phyloP scores from a whole-genome alignment of 2,329 filamentous ascomycete species.

The Cercospora sojina region DNA sequence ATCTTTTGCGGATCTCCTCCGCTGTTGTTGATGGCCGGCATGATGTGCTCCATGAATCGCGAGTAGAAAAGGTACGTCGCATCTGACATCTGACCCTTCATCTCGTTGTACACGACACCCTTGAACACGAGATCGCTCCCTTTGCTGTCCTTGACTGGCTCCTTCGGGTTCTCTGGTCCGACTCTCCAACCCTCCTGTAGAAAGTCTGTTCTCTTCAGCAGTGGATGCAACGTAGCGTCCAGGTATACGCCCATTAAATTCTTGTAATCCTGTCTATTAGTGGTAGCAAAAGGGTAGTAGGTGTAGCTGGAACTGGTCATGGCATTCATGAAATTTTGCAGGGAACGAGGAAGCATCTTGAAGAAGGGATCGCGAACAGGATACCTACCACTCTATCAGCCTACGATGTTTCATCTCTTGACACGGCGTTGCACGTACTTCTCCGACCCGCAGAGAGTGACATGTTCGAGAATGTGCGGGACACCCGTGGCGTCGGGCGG shows the following conservation, averaged over 20 bases:
- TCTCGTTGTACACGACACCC: slow-evolving; percentile 98
- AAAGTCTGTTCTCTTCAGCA: slow-evolving; percentile 89
- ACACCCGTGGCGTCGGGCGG: slow-evolving; percentile 94
- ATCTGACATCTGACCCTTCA: slow-evolving; percentile 99
- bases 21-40: slow-evolving; percentile 92
- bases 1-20: slow-evolving; percentile 96
- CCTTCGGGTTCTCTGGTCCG: slow-evolving; percentile 79
- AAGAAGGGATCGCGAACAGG: slow-evolving; percentile 99
- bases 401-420: slow-evolving; percentile 9
- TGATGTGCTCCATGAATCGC: slow-evolving; percentile 89
- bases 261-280: slow-evolving; percentile 90
- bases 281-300: slow-evolving; percentile 96
- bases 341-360: slow-evolving; percentile 96
- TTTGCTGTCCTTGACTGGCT: slow-evolving; percentile 45
- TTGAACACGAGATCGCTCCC: slow-evolving; percentile 78
- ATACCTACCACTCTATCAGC: slow-evolving; percentile 58
- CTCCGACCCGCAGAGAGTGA: slow-evolving; percentile 90
- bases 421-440: slow-evolving; percentile 58
- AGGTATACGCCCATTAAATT: slow-evolving; percentile 97
- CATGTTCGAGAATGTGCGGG: slow-evolving; percentile 96
- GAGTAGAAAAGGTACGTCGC: slow-evolving; percentile 96
- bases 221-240: slow-evolving; percentile 85
- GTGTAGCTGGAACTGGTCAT: slow-evolving; percentile 96
- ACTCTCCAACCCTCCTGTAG: slow-evolving; percentile 96
- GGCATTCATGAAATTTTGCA: slow-evolving; percentile 99